phyloP scores from a whole-genome alignment of 805 yeast species.

The Ogataea pilisensis region DNA sequence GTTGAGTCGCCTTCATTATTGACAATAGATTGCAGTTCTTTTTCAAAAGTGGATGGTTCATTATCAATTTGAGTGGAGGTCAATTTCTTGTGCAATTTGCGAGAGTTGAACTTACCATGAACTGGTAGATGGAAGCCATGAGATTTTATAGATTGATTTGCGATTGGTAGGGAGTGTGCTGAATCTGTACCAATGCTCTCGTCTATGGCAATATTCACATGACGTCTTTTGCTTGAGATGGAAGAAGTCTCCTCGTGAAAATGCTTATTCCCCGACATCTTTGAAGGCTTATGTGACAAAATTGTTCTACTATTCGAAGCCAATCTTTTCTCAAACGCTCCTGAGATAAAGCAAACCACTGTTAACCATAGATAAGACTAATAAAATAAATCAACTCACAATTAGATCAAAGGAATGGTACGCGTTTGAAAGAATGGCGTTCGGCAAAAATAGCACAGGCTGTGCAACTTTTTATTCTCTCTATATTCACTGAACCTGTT shows the following conservation, averaged over 20 bases:
- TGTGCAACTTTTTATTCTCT: too few species aligned
- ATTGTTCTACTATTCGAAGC: too few species aligned
- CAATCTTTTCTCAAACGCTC: too few species aligned
- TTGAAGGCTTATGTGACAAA: too few species aligned
- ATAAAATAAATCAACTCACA: too few species aligned
- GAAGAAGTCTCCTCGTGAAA: constrained; percentile 5
- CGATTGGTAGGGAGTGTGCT: constrained; percentile 30
- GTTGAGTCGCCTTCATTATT: constrained; percentile 29
- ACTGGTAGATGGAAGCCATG: constrained; percentile 30
- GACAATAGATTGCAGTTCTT: constrained; percentile 44
- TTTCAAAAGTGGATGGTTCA: constrained; percentile 48
- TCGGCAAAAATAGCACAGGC: too few species aligned
- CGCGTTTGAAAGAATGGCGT: too few species aligned
- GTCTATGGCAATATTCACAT: constrained; percentile 20
- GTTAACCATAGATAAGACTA: too few species aligned
- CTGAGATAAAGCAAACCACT: too few species aligned
- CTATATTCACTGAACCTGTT: neutral
- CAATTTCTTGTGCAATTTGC: constrained; percentile 26
- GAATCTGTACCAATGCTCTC: constrained; percentile 21
- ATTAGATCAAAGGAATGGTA: too few species aligned
- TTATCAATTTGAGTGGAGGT: constrained; percentile 25
- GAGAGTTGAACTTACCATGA: constrained; percentile 21
- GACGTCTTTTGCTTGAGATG: constrained; percentile 18
- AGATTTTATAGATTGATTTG: constrained; percentile 26
- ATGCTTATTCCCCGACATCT: constrained; percentile 8